A percentile compares a stretch with the other conserved stretches of the same genome.
These are phyloP conservation scores for Podospora fimiseda DNA, from an alignment of 495 filamentous ascomycete species.

Conservation along the genomic window DNA sequence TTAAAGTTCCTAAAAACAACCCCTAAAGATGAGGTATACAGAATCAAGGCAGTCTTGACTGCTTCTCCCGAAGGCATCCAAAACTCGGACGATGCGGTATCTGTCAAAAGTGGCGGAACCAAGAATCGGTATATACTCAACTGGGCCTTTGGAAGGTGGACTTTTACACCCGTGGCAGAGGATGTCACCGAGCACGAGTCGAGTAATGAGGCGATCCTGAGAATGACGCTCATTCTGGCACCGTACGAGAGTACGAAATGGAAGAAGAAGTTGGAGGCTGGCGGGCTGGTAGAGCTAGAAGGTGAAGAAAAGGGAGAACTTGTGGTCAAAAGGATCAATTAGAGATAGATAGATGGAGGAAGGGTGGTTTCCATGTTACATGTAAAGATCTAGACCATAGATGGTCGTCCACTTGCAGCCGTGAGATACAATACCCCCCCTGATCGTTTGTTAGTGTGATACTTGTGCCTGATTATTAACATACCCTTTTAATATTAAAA, in stretches of 20 bases:
- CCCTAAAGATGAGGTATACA: slow-evolving; percentile 86
- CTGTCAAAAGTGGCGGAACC: slow-evolving; percentile 2
- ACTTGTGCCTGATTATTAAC: too few relatives aligned
- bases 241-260: slow-evolving; percentile 81
- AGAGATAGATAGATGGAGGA: too few relatives aligned
- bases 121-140: slow-evolving; percentile 71
- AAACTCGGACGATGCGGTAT: slow-evolving; percentile 51
- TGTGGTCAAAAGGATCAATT: slow-evolving; percentile 38
- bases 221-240: slow-evolving; percentile 81
- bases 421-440: too few relatives aligned
- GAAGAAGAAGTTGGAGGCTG: slow-evolving; percentile 72
- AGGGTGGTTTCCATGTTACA: too few relatives aligned
- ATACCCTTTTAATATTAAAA: too few relatives aligned
- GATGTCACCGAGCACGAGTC: slow-evolving; percentile 40
- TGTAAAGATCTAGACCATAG: too few relatives aligned
- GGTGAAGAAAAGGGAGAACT: slow-evolving; percentile 32
- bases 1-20: slow-evolving; percentile 59
- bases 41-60: slow-evolving; percentile 85
- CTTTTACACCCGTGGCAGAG: slow-evolving; percentile 57
- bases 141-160: slow-evolving; percentile 97
- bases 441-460: too few relatives aligned
- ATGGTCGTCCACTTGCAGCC: too few relatives aligned
- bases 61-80: slow-evolving; percentile 43
- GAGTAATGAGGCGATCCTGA: slow-evolving; percentile 46
- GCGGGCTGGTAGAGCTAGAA: slow-evolving; percentile 50